Conservation (phyloP, 1,284 basidiomycete species). For the Fomitopsis betulina region DNA sequence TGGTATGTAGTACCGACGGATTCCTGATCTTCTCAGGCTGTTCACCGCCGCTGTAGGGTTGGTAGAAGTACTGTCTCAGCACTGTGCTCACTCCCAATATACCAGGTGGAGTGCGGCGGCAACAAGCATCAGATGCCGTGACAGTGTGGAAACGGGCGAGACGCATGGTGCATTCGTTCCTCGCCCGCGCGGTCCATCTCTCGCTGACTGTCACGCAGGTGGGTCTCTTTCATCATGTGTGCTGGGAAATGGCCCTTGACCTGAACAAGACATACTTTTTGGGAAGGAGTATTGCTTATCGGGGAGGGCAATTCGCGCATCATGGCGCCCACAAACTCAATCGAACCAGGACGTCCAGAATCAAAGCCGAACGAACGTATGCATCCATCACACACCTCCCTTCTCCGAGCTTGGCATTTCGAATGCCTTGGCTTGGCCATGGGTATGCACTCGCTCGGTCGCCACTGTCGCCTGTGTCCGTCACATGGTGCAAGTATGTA, state of each 20-base stretch:
- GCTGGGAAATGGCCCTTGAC: not conserved
- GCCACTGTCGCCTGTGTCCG: not conserved
- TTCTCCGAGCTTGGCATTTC: not conserved
- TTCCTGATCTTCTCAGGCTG: not conserved
- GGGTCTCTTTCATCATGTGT: not conserved
- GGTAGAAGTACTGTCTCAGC: not conserved
- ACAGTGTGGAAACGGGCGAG: not conserved
- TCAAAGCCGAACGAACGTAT: not conserved
- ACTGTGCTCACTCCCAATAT: not conserved
- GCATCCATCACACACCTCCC: not conserved
- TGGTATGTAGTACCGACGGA: not conserved
- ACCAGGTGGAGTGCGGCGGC: not conserved
- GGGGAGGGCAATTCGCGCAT: not conserved
- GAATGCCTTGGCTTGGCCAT: not conserved
- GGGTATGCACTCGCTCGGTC: not conserved
- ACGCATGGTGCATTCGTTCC: not conserved
- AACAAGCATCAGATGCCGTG: not conserved
- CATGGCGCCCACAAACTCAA: not conserved
- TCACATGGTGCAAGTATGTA: not conserved
- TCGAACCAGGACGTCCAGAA: not conserved
- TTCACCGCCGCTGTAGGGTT: not conserved
- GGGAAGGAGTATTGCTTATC: not conserved
- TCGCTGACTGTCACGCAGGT: not conserved
- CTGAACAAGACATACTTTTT: not conserved
- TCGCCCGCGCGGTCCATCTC: not conserved